These are phyloP conservation scores for Solidago caesia DNA, from an alignment of 129 eudicot genomes.

Conservation along the genomic window DNA sequence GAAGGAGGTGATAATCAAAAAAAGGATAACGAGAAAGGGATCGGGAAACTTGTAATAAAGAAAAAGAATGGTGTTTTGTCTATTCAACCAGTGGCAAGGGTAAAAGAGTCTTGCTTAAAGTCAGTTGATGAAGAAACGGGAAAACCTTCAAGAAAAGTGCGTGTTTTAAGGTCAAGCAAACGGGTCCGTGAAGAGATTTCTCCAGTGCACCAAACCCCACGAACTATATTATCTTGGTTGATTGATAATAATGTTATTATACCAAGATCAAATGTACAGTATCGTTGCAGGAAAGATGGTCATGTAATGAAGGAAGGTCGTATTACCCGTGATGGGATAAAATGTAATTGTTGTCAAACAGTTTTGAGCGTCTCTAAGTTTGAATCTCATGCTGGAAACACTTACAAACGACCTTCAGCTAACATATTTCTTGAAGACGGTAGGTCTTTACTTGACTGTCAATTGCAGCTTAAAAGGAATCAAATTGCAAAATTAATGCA, in stretches of 20 bases:
- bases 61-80: constrained; percentile 33
- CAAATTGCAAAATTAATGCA: constrained; percentile 24
- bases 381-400: constrained; percentile 77
- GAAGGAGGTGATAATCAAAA: constrained; percentile 6
- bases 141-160: constrained; percentile 29
- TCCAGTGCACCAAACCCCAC: constrained; percentile 50
- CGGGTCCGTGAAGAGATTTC: constrained; percentile 47
- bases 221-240: constrained; percentile 74
- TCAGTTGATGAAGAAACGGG: constrained; percentile 22
- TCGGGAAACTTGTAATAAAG: constrained; percentile 37
- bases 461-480: constrained; percentile 46
- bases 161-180: constrained; percentile 63
- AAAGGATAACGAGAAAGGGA: constrained; percentile 23
- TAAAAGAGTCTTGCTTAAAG: constrained; percentile 26
- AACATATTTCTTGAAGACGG: constrained; percentile 82
- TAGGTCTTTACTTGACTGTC: constrained; percentile 69
- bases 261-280: constrained; percentile 62
- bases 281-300: constrained; percentile 43
- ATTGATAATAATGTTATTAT: constrained; percentile 60
- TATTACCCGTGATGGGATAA: constrained; percentile 79
- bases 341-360: constrained; percentile 69
- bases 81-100: constrained; percentile 12
- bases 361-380: constrained; percentile 58
- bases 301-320: constrained; percentile 52
- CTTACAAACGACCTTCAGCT: constrained; percentile 51